A percentile compares a stretch with the other conserved stretches of the same genome.
phyloP scores from a whole-genome alignment of 768 basidiomycete species.

The Suillus luteus region DNA sequence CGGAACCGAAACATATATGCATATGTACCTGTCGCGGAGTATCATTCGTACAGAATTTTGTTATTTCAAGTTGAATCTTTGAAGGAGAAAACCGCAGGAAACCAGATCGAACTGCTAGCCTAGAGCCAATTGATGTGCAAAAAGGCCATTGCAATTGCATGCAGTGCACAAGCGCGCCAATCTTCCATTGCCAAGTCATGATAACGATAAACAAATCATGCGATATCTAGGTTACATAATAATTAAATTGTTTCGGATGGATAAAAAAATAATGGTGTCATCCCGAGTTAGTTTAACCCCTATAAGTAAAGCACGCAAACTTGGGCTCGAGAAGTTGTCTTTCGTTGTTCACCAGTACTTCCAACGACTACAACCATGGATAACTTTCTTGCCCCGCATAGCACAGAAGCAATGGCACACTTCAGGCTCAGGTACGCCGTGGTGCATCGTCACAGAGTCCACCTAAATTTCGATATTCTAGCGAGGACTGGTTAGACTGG shows the following conservation, averaged over 20 bases:
- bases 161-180: not conserved
- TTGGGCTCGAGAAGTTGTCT: too few species aligned
- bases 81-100: not conserved
- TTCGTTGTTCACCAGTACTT: constrained; percentile 7
- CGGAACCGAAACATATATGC: not conserved
- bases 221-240: constrained; percentile 1
- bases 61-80: not conserved
- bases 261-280: constrained; percentile 1
- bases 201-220: constrained; percentile 2
- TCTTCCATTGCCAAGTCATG: too few species aligned
- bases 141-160: not conserved
- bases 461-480: constrained; percentile 27
- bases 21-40: not conserved
- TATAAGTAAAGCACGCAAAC: not conserved
- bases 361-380: constrained; percentile 43
- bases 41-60: not conserved
- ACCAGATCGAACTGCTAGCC: not conserved
- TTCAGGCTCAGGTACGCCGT: constrained; percentile 54
- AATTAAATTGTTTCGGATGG: not conserved
- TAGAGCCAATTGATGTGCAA: not conserved
- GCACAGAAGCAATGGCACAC: constrained; percentile 66
- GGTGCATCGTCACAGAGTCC: constrained; percentile 10
- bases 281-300: constrained; percentile 3
- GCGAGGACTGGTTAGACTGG: constrained; percentile 63
- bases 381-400: constrained; percentile 62